Evolutionary conservation across 2,329 filamentous ascomycete species (phyloP), one percentile per base, ranked within the genome.

Genomic region (Trichothecium roseum): DNA sequence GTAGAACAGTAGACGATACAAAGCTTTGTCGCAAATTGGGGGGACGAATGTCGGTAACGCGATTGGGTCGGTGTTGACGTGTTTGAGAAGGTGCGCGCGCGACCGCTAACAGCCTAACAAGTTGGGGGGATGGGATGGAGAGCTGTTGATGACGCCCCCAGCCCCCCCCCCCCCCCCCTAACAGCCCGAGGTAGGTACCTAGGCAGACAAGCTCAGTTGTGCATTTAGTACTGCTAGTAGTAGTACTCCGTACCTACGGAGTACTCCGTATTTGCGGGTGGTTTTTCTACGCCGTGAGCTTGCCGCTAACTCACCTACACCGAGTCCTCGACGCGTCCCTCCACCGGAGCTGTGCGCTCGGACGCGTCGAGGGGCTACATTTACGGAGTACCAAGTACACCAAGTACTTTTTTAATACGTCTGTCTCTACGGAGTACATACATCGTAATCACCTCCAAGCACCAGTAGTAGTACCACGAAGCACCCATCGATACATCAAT

Each of bases 351-450:
- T 18, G 14, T 7, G 5, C 12, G 7, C n/a, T 17, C 15, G 16
- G 38, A 49, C 47, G 47, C 47, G 47, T 49, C 44, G 42, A 46
- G 46, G 41, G 43, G 40, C 34, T 28, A 15, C 15, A 15, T 12
- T 16, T 27, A 24, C 20, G 20, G 20, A 24, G 20, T 24, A 24
- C 20, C 6, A 10, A 24, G 20, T 24, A 24, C 20, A 24, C 20
- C 20, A 24, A 24, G 10, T n/a, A 24, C 20, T 30, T 30, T 17
- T 8, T n/a, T 9, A 28, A 8, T 28, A n/a, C n/a, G 9, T 28
- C n/a, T 8, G n/a, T 28, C 26, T 9, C 8, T 28, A 8, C 26
- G n/a, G 26, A 8, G n/a, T 28, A 28, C n/a, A 8, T 9, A 8
- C 26, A 28, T n/a, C 26, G n/a, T 28, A 8, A 28, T n/a, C 26